Conservation (phyloP, 2,329 filamentous ascomycete species). For the Xylariales sp. region DNA sequence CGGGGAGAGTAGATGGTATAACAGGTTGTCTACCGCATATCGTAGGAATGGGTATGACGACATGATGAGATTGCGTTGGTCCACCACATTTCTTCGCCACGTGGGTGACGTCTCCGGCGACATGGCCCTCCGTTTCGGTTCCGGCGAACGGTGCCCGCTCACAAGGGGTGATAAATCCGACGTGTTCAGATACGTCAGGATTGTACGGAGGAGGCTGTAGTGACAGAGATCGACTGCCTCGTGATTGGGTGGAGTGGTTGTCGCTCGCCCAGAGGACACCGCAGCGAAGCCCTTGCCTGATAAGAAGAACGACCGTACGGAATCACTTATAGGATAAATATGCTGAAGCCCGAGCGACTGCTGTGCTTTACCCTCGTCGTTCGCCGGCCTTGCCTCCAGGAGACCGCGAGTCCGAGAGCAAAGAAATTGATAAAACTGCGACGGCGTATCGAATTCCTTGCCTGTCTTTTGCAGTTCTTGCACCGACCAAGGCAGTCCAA, state of each 20-base stretch:
- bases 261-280: slow-evolving; percentile 17
- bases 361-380: slow-evolving; percentile 11
- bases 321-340: slow-evolving; percentile 30
- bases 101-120: slow-evolving; percentile 16
- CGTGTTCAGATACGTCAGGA: slow-evolving; percentile 36
- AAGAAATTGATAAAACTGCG: slow-evolving; percentile 35
- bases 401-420: slow-evolving; percentile 31
- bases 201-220: slow-evolving; percentile 34
- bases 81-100: slow-evolving; percentile 27
- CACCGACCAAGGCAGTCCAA: slow-evolving; percentile 35
- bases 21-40: slow-evolving; percentile 35
- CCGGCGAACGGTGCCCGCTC: slow-evolving; percentile 24
- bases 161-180: slow-evolving; percentile 34
- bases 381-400: slow-evolving; percentile 19
- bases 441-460: slow-evolving; percentile 37
- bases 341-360: slow-evolving; percentile 36
- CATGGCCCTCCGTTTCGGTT: slow-evolving; percentile 10
- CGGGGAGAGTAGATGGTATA: slow-evolving; percentile 36
- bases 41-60: slow-evolving; percentile 36
- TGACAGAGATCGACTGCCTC: slow-evolving; percentile 32
- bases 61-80: slow-evolving; percentile 33
- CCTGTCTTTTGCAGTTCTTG: slow-evolving; percentile 35
- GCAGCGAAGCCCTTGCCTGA: slow-evolving; percentile 34
- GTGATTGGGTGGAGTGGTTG: not conserved
- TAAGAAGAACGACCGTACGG: slow-evolving; percentile 35